Base-by-base conservation (phyloP, 805 yeast genomes). In the Hanseniaspora occidentalis region DNA sequence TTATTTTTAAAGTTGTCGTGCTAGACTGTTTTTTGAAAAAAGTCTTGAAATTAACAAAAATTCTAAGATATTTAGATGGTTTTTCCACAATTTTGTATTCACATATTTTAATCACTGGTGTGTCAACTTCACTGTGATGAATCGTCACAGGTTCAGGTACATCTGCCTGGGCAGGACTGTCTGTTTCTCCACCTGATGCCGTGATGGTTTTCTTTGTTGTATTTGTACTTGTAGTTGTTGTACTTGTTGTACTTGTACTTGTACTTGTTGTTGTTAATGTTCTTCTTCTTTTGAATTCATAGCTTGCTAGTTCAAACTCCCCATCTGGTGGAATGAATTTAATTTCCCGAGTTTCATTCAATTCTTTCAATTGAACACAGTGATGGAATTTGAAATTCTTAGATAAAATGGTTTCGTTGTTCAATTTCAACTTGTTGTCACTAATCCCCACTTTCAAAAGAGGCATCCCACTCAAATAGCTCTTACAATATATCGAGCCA, bases 291-390 rank as follows among this genome's bases (percentile, higher is more conserved):
- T 57, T 59, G 33, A 64, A 43, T 29, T 56, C 54, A 35, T 65
- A 65, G 38, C 53, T 50, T 40, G 66, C 62, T 27, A 85, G 69
- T 24, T 76, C 74, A 54, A 84, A 84, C 47, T 74, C 75, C 1
- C 95, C 95, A 64, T 85, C 96, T 0, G 96, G 96, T 13, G 96
- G 96, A 14, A 81, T 74, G 56, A 86, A 88, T 22, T 78, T 73
- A 24, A 88, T 75, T 42, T 75, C 20, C 2, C 45, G 43, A 6
- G 70, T 69, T 14, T 62, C 56, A 49, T 77, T 79, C 46, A 82
- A 70, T 39, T 77, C 68, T 2, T 79, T 73, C 29, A 84, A 61
- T 38, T 81, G 68, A n/a, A 85, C 94, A 61, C 95, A 85, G 61
- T 85, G 94, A 56, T 84, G 94, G 57, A 84, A 84, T 50, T 79